A percentile compares a stretch with the other conserved stretches of the same genome.
These are phyloP conservation scores for Buddleja alternifolia DNA, from an alignment of 257 asterid species.

Conservation along the genomic window DNA sequence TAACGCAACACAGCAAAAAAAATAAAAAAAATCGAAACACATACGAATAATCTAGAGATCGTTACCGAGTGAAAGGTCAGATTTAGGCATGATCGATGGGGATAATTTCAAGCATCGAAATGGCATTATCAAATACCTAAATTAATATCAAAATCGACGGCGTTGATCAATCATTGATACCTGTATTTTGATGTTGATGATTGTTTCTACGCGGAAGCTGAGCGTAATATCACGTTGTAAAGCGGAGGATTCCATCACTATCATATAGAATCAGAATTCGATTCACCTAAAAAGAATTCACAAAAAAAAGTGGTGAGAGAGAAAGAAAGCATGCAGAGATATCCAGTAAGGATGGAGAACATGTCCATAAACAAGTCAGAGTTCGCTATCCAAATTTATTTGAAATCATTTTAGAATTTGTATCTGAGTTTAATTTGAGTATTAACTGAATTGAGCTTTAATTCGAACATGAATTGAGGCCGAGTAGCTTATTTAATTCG, in stretches of 20 bases:
- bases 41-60: conserved; percentile 45
- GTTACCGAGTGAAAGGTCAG: conserved; percentile 53
- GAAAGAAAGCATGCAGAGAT: no score
- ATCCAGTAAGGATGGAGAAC: no score
- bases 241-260: conserved; percentile 28
- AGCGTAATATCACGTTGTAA: conserved; percentile 41
- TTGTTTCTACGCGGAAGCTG: conserved; percentile 17
- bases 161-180: conserved; percentile 20
- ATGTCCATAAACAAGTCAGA: no score
- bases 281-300: conserved; percentile 28
- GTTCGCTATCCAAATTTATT: no score
- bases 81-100: conserved; percentile 41
- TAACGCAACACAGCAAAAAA: not conserved
- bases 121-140: conserved; percentile 29
- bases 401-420: no score
- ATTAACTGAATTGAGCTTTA: no score
- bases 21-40: conserved; percentile 18
- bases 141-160: not conserved
- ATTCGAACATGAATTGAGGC: no score
- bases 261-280: conserved; percentile 41
- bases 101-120: conserved; percentile 35
- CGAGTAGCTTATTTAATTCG: no score
- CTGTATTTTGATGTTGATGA: conserved; percentile 32
- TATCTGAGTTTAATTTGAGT: no score
- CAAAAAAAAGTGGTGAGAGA: no score